Base-by-base conservation (phyloP, 352 stramenopile genomes). In the Aphanomyces euteiches region DNA sequence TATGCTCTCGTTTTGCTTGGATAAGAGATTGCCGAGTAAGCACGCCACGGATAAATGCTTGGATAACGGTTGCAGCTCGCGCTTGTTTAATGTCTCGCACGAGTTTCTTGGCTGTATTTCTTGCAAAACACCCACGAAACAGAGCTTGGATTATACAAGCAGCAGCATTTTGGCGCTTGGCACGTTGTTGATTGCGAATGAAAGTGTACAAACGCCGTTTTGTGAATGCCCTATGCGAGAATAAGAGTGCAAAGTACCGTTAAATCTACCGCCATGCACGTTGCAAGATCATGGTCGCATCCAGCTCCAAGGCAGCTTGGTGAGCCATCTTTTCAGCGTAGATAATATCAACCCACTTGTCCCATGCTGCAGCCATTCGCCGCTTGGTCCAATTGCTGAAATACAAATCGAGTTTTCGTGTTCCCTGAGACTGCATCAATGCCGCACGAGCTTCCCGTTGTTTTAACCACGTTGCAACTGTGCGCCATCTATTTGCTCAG, bases 381-480 rank as follows among this genome's bases (percentile, higher is more conserved):
- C 86, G 83, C 48, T 54, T 80, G 0, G 79, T 82, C 83, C 83
- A 91, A 57, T 90, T 90, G 36, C 78, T 70, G 28, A 92, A 58
- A 56, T 92, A 91, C 6, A 72, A 59, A 48, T 92, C 83, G 13
- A 94, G 79, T 57, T 88, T 88, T 66, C 90, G 89, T 53, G 78
- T 85, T 19, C 86, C 86, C 60, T 90, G 90, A 76, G 90, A 92
- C 45, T 91, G 78, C 19, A 92, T 73, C 28, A 92, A 89, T 3
- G 78, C 81, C 36, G 88, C 77, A 10, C 87, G 73, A 54, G 90
- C 90, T 45, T 92, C 84, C 40, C 90, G 81, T 47, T 91, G 83
- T 61, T 88, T 91, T 41, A 90, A 80, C 37, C 70, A 78, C 41
- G 72, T 19, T 19, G 59, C 7, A 6, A 68, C 67, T 21, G 17